Conservation (phyloP, 202 grass and related monocot genomes). For the Setaria italica region DNA sequence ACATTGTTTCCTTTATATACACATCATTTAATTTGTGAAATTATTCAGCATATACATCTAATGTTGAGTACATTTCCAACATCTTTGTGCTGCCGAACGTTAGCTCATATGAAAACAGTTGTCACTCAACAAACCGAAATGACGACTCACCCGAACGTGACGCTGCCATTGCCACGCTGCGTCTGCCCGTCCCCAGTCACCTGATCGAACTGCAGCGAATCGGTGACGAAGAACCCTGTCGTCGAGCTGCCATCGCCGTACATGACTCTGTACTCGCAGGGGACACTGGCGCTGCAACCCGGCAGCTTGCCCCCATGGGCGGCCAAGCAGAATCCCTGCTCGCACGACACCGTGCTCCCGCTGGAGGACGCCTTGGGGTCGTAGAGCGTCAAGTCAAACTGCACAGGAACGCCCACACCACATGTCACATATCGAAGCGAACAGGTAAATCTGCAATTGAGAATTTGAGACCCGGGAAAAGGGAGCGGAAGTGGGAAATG, state of each 20-base stretch:
- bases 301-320: slow-evolving; percentile 59
- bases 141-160: slow-evolving; percentile 79
- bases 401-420: neutral
- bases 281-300: slow-evolving; percentile 49
- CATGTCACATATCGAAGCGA: neutral
- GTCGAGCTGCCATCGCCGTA: slow-evolving; percentile 97
- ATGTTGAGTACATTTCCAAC: neutral
- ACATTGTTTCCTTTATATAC: neutral
- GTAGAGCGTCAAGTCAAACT: slow-evolving; percentile 91
- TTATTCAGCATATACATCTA: neutral
- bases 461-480: neutral
- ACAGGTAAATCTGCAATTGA: neutral
- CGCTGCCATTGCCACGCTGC: slow-evolving; percentile 51
- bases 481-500: slow-evolving; percentile 31
- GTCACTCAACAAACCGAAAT: neutral
- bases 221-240: slow-evolving; percentile 67
- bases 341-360: slow-evolving; percentile 50
- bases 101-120: neutral
- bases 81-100: neutral
- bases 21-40: neutral
- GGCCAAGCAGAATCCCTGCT: slow-evolving; percentile 64
- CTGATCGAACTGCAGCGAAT: slow-evolving; percentile 75
- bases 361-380: slow-evolving; percentile 74
- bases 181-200: slow-evolving; percentile 76
- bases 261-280: slow-evolving; percentile 77